These are phyloP conservation scores for Linnemannia schmuckeri DNA, from an alignment of 192 early-diverging fungal genomes.

Conservation along the genomic window DNA sequence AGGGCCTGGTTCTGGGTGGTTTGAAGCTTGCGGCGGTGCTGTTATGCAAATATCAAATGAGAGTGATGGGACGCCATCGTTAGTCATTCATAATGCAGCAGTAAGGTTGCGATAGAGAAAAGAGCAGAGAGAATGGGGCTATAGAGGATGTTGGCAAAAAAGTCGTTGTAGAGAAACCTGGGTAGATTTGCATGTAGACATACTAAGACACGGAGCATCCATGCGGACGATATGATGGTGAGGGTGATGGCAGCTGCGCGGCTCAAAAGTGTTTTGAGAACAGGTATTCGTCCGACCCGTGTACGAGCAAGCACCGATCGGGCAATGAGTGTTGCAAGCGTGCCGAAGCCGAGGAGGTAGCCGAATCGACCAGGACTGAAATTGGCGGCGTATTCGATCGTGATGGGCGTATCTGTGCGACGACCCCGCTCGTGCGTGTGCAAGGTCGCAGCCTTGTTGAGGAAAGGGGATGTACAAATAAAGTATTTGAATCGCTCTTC, in stretches of 20 bases:
- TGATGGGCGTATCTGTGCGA: conserved; percentile 36
- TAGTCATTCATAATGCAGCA: background rate
- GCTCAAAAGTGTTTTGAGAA: conserved; percentile 30
- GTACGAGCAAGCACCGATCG: conserved; percentile 32
- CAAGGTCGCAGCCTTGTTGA: conserved; percentile 60
- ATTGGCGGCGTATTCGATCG: conserved; percentile 34
- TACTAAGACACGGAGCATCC: conserved; percentile 49
- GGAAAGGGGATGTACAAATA: conserved; percentile 68
- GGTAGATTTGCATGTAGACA: background rate
- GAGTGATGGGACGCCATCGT: background rate
- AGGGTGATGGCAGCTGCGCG: conserved; percentile 33
- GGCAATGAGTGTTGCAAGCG: conserved; percentile 29
- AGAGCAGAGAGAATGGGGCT: background rate
- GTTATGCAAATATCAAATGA: background rate
- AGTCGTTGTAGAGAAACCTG: background rate
- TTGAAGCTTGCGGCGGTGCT: conserved; percentile 64
- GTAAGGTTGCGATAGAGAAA: background rate
- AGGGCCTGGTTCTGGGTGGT: conserved; percentile 60
- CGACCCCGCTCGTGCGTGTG: conserved; percentile 58
- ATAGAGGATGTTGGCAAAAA: background rate
- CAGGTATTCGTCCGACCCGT: conserved; percentile 20
- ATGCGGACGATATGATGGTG: conserved; percentile 32
- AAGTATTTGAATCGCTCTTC: conserved; percentile 72
- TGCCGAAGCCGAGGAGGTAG: conserved; percentile 37
- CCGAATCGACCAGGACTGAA: conserved; percentile 43